A percentile compares a stretch with the other conserved stretches of the same genome.
Evolutionary conservation across 1,284 basidiomycete species (phyloP).

Genomic region (Leccinum cinnamomeum): DNA sequence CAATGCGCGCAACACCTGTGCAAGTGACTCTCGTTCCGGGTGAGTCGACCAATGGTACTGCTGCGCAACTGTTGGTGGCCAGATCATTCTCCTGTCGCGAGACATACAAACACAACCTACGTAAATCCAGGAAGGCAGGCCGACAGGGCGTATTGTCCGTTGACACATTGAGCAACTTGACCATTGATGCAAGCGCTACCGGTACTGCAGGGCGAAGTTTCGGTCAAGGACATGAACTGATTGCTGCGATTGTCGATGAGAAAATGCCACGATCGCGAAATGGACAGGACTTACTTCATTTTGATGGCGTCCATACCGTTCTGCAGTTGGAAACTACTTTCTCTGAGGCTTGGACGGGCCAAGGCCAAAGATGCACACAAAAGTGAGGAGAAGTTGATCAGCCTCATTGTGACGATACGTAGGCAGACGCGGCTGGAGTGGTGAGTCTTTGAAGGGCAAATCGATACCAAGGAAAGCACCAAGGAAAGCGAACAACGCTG

Average conservation of each 20-base stretch:
- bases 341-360: slow-evolving; percentile 39
- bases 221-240: slow-evolving; percentile 19
- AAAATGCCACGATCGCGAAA: not conserved
- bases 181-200: slow-evolving; percentile 48
- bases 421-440: not conserved
- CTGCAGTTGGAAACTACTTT: slow-evolving; percentile 39
- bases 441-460: slow-evolving; percentile 15
- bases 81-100: not conserved
- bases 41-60: not conserved
- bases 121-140: slow-evolving; percentile 42
- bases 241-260: slow-evolving; percentile 31
- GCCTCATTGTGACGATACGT: slow-evolving; percentile 22
- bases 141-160: slow-evolving; percentile 45
- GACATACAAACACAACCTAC: slow-evolving; percentile 35
- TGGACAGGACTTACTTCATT: slow-evolving; percentile 43
- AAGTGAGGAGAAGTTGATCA: slow-evolving; percentile 35
- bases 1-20: slow-evolving; percentile 42
- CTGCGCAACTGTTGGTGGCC: not conserved
- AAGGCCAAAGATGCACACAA: slow-evolving; percentile 40
- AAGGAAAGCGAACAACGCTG: not conserved
- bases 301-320: slow-evolving; percentile 57
- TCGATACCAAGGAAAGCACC: slow-evolving; percentile 26
- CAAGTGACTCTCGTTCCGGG: not conserved
- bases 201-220: slow-evolving; percentile 32
- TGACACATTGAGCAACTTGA: slow-evolving; percentile 52